Evolutionary conservation across 148 eudicot species (phyloP), one percentile per base, ranked within the genome.

Genomic region (Simmondsia chinensis): DNA sequence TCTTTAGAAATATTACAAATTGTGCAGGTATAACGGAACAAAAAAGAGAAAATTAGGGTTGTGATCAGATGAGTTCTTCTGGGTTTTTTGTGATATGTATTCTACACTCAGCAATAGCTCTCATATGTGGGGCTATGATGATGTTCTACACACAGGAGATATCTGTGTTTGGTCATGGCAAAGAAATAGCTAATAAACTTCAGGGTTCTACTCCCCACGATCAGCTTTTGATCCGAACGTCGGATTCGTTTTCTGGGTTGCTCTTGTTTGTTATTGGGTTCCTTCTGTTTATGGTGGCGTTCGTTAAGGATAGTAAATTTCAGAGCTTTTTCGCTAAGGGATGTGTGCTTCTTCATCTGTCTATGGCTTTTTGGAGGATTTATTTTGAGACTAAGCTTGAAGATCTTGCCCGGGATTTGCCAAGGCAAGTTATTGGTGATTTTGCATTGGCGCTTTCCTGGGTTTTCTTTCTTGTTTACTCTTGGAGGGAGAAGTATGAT

Each of bases 401-500:
- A 48, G 83, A 57, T 58, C 82, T 83, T 13, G 87, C 75, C 1
- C 60, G 34, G 10, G 82, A 80, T 64, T 80, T 82, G 72, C 65
- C 76, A 31, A 75, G 82, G 68, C 77, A 67, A 26, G 73, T 83
- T 7, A 37, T 78, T 48, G 96, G 96, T 4, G 96, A 88, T 61
- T 30, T 79, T 35, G 75, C 65, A 0, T 53, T 88, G 50, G 83
- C 65, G 2, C 79, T 83, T 56, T 88, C 96, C 0, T 88, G 96
- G 96, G 96, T 83, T 42, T 75, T 77, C 51, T 80, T 72, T 50
- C 87, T 83, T 22, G 72, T 83, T 9, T 80, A 68, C 55, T 74
- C 91, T 4, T 88, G 96, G 96, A 82, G 89, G 54, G 96, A 88
- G 60, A 88, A 88, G 51, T 88, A 88, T 48, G 96, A 88, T 64